Conservation (phyloP, 192 early-diverging fungal genomes). For the Lobosporangium transversale region DNA sequence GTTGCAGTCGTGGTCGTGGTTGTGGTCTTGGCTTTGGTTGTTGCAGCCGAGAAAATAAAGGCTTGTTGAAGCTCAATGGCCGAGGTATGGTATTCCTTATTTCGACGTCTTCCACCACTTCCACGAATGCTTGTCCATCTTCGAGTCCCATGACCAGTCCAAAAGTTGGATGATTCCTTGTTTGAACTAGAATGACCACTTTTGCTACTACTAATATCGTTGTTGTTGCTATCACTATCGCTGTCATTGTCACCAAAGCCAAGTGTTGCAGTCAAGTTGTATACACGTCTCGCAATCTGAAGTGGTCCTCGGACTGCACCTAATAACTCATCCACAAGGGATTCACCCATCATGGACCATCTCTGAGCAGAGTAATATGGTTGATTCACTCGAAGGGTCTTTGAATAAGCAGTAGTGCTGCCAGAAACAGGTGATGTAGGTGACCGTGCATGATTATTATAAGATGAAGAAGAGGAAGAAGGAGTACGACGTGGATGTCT, state of each 20-base stretch:
- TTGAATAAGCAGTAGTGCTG: slow-evolving; percentile 1
- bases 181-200: not conserved
- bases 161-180: no score
- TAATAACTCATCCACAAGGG: slow-evolving; percentile 37
- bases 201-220: slow-evolving; percentile 3
- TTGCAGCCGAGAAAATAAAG: no score
- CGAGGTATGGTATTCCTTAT: slow-evolving; percentile 10
- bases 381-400: not conserved
- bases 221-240: slow-evolving; percentile 1
- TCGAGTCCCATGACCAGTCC: not conserved
- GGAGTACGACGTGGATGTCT: not conserved
- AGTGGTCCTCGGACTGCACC: slow-evolving; percentile 39
- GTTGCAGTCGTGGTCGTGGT: no score
- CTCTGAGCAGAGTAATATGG: slow-evolving; percentile 13
- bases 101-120: slow-evolving; percentile 3
- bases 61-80: slow-evolving; percentile 38
- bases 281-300: slow-evolving; percentile 37
- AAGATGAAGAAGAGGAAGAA: slow-evolving; percentile 5
- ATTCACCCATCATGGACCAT: slow-evolving; percentile 47
- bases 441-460: not conserved
- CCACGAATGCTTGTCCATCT: slow-evolving; percentile 5
- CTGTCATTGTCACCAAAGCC: slow-evolving; percentile 11
- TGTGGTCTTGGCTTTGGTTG: no score
- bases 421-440: not conserved
- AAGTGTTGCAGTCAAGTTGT: slow-evolving; percentile 27